Conservation (phyloP, 2,329 filamentous ascomycete species). For the Cordyceps fumosorosea region DNA sequence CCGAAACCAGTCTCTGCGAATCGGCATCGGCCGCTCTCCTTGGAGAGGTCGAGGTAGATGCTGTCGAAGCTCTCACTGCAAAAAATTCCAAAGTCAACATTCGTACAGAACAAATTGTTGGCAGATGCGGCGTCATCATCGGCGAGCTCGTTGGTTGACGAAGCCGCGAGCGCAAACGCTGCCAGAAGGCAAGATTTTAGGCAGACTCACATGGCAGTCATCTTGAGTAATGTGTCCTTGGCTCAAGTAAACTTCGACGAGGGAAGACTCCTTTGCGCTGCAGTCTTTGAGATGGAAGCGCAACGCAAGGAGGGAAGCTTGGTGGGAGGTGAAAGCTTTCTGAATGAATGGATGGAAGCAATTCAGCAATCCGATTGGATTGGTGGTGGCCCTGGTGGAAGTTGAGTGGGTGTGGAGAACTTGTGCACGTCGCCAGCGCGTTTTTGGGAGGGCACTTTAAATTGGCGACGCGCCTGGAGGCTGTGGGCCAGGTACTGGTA, state of each 20-base stretch:
- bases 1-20: constrained; percentile 92
- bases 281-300: neutral
- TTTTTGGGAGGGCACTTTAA: constrained; percentile 2
- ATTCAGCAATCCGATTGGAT: neutral
- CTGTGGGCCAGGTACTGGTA: neutral
- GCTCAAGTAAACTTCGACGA: neutral
- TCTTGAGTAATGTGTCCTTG: constrained; percentile 19
- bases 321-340: neutral
- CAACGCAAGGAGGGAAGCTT: neutral
- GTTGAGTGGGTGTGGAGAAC: too few species aligned
- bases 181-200: neutral
- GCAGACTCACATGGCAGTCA: constrained; percentile 33
- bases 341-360: neutral
- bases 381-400: too few species aligned
- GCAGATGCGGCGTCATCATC: neutral
- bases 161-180: neutral
- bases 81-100: constrained; percentile 8
- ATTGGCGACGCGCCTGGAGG: constrained; percentile 6
- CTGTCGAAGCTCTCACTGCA: constrained; percentile 86
- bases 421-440: neutral
- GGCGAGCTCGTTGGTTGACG: neutral
- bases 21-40: constrained; percentile 85
- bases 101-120: neutral
- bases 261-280: neutral
- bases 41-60: constrained; percentile 93